Evolutionary conservation across 768 basidiomycete genomes (phyloP).

Genomic region (Sporobolomyces roseus): DNA sequence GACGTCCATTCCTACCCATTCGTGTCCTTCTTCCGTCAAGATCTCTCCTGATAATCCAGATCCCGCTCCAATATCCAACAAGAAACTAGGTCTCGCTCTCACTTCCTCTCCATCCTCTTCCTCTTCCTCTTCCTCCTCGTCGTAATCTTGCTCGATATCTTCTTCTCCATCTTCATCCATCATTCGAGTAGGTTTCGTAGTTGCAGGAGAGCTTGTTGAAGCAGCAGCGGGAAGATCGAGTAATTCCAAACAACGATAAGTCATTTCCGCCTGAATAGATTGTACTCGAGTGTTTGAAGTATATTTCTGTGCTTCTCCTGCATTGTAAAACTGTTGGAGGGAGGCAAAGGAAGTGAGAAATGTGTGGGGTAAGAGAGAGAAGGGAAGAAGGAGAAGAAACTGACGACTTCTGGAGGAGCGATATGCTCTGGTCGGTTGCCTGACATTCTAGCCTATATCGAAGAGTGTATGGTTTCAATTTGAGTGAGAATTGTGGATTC

Average conservation of each 20-base stretch:
- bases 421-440: constrained; percentile 68
- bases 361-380: background rate
- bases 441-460: no score
- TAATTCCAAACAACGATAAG: constrained; percentile 87
- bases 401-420: constrained; percentile 85
- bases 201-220: background rate
- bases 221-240: constrained; percentile 61
- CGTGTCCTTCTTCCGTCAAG: constrained; percentile 85
- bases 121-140: constrained; percentile 11
- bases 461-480: no score
- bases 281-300: constrained; percentile 97
- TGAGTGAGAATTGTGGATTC: background rate
- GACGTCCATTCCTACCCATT: constrained; percentile 91
- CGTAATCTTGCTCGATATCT: constrained; percentile 23
- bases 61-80: constrained; percentile 95
- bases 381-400: constrained; percentile 43
- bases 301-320: constrained; percentile 91
- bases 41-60: constrained; percentile 96
- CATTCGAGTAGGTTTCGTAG: no score
- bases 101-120: constrained; percentile 32
- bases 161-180: constrained; percentile 22
- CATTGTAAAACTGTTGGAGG: constrained; percentile 80
- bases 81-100: constrained; percentile 66
- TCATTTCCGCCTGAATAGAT: constrained; percentile 96
- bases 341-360: constrained; percentile 1